These are phyloP conservation scores for Cercis canadensis DNA, from an alignment of 306 rosid species.

Conservation along the genomic window DNA sequence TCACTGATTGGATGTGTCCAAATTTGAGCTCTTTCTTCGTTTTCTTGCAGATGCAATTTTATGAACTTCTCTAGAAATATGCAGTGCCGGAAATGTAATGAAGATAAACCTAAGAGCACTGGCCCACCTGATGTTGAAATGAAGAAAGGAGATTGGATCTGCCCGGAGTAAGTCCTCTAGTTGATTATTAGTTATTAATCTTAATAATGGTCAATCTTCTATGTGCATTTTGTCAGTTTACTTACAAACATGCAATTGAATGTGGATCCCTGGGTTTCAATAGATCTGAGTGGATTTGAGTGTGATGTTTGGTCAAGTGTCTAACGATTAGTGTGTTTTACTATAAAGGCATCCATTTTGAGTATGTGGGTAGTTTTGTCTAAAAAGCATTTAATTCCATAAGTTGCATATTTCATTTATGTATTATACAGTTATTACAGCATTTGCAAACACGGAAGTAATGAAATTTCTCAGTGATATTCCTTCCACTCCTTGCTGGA, in stretches of 20 bases:
- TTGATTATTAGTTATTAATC: constrained; percentile 15
- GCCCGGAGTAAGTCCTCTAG: constrained; percentile 65
- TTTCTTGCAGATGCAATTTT: constrained; percentile 74
- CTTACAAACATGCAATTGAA: background rate
- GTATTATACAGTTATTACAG: too few relatives aligned
- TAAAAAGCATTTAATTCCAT: too few relatives aligned
- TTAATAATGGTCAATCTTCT: constrained; percentile 8
- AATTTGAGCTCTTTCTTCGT: constrained; percentile 20
- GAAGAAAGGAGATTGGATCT: constrained; percentile 89
- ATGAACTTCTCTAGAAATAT: constrained; percentile 75
- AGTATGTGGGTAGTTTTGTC: too few relatives aligned
- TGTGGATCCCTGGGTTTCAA: background rate
- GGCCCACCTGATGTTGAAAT: constrained; percentile 44
- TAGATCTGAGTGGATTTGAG: background rate
- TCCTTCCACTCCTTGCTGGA: too few relatives aligned
- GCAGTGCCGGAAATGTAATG: constrained; percentile 66
- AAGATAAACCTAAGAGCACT: constrained; percentile 61
- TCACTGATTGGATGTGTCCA: background rate
- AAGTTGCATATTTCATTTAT: too few relatives aligned
- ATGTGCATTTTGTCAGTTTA: background rate
- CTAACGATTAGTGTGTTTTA: too few relatives aligned
- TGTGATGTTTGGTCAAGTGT: background rate
- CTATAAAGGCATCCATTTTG: too few relatives aligned
- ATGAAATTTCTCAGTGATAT: too few relatives aligned
- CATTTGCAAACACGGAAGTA: too few relatives aligned